These are phyloP conservation scores for Phytophthora europaea DNA, from an alignment of 352 stramenopile genomes.

Conservation along the genomic window DNA sequence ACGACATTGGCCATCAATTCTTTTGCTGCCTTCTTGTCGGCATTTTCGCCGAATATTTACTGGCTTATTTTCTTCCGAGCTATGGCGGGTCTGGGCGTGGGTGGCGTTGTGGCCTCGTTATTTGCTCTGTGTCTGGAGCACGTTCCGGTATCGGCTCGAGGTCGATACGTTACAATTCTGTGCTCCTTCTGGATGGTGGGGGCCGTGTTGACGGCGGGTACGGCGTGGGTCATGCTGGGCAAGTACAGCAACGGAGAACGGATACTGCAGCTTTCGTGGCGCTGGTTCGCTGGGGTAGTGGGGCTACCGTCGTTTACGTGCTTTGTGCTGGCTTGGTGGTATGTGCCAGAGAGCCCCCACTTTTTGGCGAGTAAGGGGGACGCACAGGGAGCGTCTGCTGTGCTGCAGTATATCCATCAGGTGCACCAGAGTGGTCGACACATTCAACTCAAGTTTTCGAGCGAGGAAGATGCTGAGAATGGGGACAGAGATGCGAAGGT, in stretches of 20 bases:
- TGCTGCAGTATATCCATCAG: conserved; percentile 75
- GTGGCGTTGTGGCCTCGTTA: conserved; percentile 86
- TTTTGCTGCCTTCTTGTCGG: conserved; percentile 77
- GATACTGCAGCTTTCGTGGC: conserved; percentile 84
- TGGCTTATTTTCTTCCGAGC: conserved; percentile 85
- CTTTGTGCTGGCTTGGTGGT: conserved; percentile 67
- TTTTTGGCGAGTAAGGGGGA: conserved; percentile 79
- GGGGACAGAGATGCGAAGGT: conserved; percentile 22
- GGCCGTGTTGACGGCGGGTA: conserved; percentile 79
- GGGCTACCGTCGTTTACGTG: conserved; percentile 80
- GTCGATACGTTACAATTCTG: conserved; percentile 87
- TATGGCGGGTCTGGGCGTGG: conserved; percentile 78
- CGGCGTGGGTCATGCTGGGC: conserved; percentile 89
- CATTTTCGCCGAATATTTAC: conserved; percentile 71
- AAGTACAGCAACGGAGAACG: conserved; percentile 66
- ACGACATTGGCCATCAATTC: conserved; percentile 87
- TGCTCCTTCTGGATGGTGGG: conserved; percentile 95
- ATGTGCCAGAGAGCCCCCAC: conserved; percentile 87
- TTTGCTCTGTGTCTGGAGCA: conserved; percentile 92
- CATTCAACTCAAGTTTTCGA: conserved; percentile 81
- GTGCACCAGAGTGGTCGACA: conserved; percentile 53
- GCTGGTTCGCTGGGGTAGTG: conserved; percentile 82
- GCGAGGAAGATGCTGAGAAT: conserved; percentile 53
- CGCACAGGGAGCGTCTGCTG: conserved; percentile 52
- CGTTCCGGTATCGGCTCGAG: conserved; percentile 72